Evolutionary conservation across 768 basidiomycete species (phyloP).

Genomic region (Termitomyces sp.): DNA sequence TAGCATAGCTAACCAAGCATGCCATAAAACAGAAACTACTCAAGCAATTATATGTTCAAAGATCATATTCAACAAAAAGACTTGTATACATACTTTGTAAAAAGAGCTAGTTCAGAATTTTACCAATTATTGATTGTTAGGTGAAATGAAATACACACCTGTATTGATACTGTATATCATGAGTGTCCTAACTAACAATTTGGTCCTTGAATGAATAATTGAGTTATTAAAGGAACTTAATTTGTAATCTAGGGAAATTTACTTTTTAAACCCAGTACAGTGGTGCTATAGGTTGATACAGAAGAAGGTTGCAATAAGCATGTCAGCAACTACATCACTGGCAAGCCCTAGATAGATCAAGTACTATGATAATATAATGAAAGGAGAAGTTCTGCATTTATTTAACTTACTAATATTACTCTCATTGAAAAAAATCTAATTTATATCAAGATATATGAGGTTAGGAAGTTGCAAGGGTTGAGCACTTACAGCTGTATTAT

Average conservation of each 20-base stretch:
- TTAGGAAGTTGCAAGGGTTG: background rate
- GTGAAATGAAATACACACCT: background rate
- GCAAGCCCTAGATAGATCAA: background rate
- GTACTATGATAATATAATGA: background rate
- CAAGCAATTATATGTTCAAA: background rate
- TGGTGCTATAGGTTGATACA: background rate
- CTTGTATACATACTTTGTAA: background rate
- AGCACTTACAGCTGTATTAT: background rate
- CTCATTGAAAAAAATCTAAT: background rate
- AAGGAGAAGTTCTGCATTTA: too few species aligned
- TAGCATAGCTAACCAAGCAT: background rate
- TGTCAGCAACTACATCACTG: background rate
- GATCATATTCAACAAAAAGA: background rate
- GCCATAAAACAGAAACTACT: background rate
- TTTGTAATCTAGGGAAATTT: background rate
- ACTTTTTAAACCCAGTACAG: background rate
- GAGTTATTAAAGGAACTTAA: too few species aligned
- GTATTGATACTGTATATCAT: background rate
- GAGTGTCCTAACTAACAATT: background rate
- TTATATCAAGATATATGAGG: background rate
- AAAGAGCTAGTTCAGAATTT: background rate
- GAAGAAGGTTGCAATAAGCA: background rate
- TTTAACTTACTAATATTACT: background rate
- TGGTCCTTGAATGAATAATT: background rate
- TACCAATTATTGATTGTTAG: too few species aligned